Evolutionary conservation across 2,329 filamentous ascomycete genomes (phyloP).

Genomic region (Beauveria bassiana): DNA sequence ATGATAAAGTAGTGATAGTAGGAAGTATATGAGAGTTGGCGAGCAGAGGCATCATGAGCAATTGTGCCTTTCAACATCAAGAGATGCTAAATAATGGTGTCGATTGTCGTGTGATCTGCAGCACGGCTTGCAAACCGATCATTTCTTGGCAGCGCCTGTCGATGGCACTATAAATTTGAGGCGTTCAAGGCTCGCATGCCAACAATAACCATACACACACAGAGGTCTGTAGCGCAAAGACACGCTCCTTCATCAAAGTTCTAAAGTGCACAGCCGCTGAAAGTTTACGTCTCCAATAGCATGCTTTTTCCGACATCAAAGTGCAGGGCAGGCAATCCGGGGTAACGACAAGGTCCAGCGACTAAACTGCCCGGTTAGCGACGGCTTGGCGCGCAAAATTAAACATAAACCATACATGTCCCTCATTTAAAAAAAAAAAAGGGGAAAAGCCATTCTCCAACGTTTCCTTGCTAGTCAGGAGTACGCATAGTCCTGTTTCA

Average conservation of each 20-base stretch:
- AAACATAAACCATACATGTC: not conserved
- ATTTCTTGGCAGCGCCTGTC: not conserved
- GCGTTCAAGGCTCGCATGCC: not conserved
- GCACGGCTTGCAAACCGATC: not conserved
- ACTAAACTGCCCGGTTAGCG: not conserved
- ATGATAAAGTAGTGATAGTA: not conserved
- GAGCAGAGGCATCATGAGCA: not conserved
- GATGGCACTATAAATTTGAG: not conserved
- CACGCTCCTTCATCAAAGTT: too few species aligned
- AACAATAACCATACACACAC: too few species aligned
- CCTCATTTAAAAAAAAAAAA: not conserved
- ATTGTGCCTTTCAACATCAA: not conserved
- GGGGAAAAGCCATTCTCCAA: not conserved
- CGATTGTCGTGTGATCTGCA: not conserved
- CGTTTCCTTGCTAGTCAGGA: not conserved
- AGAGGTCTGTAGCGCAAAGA: too few species aligned
- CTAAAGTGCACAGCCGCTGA: too few species aligned
- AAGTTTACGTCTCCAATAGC: too few species aligned
- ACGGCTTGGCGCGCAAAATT: not conserved
- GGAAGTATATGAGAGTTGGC: too few species aligned
- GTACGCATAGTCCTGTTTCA: not conserved
- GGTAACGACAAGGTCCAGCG: not conserved
- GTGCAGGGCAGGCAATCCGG: not conserved
- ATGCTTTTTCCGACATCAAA: not conserved
- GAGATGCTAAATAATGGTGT: not conserved